phyloP scores from a whole-genome alignment of 805 yeast species.

The Cyberlindnera petersonii region DNA sequence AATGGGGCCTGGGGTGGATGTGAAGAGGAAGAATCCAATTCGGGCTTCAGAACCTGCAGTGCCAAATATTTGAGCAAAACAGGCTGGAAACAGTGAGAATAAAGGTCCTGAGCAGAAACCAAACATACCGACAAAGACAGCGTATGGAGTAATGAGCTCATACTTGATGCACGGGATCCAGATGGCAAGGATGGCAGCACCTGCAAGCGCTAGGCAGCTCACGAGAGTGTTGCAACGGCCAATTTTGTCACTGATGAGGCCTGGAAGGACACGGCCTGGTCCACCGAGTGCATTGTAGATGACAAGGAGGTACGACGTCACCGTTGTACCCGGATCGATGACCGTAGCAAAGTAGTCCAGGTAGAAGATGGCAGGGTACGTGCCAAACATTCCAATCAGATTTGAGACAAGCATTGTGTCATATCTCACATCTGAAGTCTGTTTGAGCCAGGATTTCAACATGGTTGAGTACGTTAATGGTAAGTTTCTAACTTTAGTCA shows the following conservation, averaged over 20 bases:
- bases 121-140: slow-evolving; percentile 19
- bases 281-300: slow-evolving; percentile 23
- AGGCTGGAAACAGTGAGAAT: slow-evolving; percentile 24
- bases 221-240: slow-evolving; percentile 22
- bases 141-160: slow-evolving; percentile 11
- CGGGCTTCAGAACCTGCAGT: slow-evolving; percentile 19
- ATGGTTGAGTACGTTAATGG: slow-evolving; percentile 12
- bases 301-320: slow-evolving; percentile 19
- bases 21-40: slow-evolving; percentile 17
- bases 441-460: slow-evolving; percentile 15
- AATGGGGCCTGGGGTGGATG: slow-evolving; percentile 23
- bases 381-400: slow-evolving; percentile 22
- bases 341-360: slow-evolving; percentile 23
- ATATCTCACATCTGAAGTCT: slow-evolving; percentile 11
- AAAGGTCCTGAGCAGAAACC: slow-evolving; percentile 23
- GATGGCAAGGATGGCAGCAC: slow-evolving; percentile 12
- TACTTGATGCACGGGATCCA: slow-evolving; percentile 21
- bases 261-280: slow-evolving; percentile 26
- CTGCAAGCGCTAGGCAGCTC: slow-evolving; percentile 10
- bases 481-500: slow-evolving; percentile 11
- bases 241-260: slow-evolving; percentile 19
- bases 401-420: slow-evolving; percentile 14
- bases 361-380: slow-evolving; percentile 26
- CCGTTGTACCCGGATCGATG: slow-evolving; percentile 11
- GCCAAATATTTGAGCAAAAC: slow-evolving; percentile 24